Evolutionary conservation across 495 filamentous ascomycete species (phyloP).

Genomic region (Talaromyces nanjingensis): DNA sequence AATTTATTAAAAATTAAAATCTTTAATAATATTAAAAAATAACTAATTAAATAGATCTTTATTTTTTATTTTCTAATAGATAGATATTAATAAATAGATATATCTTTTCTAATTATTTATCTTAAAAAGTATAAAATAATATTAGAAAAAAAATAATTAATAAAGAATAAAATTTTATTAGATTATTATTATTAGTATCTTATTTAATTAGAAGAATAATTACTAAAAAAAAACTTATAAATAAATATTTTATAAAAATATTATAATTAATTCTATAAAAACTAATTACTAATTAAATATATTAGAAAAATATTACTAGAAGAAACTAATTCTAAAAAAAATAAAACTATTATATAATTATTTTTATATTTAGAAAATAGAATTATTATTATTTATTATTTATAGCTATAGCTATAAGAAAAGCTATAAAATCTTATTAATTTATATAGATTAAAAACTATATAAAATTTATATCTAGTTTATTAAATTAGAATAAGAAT

Average conservation of each 20-base stretch:
- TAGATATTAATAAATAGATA: background rate
- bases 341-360: too few species aligned
- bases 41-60: background rate
- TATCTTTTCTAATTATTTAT: too few species aligned
- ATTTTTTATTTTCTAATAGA: background rate
- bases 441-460: too few species aligned
- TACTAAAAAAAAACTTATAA: background rate
- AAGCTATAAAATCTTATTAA: too few species aligned
- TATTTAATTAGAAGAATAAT: background rate
- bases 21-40: background rate
- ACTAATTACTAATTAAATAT: background rate
- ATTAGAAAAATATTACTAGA: background rate
- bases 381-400: too few species aligned
- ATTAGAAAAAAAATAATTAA: background rate
- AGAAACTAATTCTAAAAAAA: too few species aligned
- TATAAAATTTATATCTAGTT: too few species aligned
- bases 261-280: background rate
- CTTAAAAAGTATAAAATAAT: constrained; percentile 1
- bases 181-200: background rate
- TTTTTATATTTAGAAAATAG: too few species aligned
- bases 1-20: background rate
- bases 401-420: too few species aligned
- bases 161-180: background rate
- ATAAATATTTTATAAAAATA: background rate
- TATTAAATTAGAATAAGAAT: too few species aligned